Base-by-base conservation (phyloP, 441 rosid genomes). In the Populus hybrid region DNA sequence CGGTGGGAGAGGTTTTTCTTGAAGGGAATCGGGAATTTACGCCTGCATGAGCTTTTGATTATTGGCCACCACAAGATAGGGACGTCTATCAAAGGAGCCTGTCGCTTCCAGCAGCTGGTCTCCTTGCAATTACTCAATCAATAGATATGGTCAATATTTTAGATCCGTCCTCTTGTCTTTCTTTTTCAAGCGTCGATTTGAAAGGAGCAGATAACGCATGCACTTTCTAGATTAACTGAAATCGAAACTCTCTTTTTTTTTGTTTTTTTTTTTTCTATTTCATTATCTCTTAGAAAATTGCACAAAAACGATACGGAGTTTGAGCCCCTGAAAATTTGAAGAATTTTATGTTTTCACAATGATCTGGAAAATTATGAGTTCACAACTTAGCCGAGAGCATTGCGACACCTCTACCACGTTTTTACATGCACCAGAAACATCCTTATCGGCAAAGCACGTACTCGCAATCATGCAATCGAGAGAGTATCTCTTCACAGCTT, bases 21-120 rank as follows among this genome's bases (percentile, higher is more conserved):
- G 77, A 86, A 85, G 1, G 96, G 94, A 35, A 91, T 94, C 0
- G 88, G 88, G 71, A 75, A 78, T 67, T 80, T 94, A 85, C 84
- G 74, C 83, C 91, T 94, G 9, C 84, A 28, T 3, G 94, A 91
- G 82, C 92, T 92, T 38, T 38, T 0, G 93, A 96, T 78, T 94
- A 96, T 71, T 94, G 97, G 96, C 98, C 97, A 6, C 96, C 99
- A 0, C 97, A 89, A 32, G 98, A 95, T 76, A 83, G 91, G 80
- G 97, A 89, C 1, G 97, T 92, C 24, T 90, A 92, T 82, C 99
- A 89, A 71, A 87, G 99, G 83, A 89, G 94, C 74, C 82, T 94
- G 23, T 87, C 97, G 2, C 91, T 92, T 24, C 93, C 97, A 0
- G 93, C 87, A 6, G 95, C 88, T 7, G 97, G 86, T 10, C 78